These are phyloP conservation scores for Telopea speciosissima DNA, from an alignment of 177 flowering plant species.

Conservation along the genomic window DNA sequence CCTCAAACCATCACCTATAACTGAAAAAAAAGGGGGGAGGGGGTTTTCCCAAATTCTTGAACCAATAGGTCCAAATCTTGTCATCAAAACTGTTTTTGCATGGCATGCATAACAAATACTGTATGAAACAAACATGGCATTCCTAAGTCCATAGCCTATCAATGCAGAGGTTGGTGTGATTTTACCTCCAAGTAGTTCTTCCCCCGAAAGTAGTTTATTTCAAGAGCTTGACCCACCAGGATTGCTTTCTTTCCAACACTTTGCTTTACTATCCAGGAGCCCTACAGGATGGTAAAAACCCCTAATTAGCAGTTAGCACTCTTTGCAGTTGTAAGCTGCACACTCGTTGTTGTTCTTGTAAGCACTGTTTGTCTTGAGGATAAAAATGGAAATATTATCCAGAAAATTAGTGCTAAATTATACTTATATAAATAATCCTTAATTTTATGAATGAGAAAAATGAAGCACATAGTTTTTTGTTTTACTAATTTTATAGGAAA, in stretches of 20 bases:
- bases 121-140: neutral
- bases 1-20: neutral
- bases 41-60: neutral
- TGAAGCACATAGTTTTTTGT: no score
- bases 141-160: neutral
- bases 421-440: no score
- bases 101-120: neutral
- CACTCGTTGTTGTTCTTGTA: no score
- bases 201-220: constrained; percentile 72
- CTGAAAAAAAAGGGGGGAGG: neutral
- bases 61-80: neutral
- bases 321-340: no score
- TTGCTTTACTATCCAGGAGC: constrained; percentile 97
- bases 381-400: no score
- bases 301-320: neutral
- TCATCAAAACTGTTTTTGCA: neutral
- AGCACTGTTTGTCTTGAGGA: no score
- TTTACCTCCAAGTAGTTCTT: constrained; percentile 88
- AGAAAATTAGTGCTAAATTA: no score
- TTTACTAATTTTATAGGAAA: no score
- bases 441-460: no score
- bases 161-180: neutral
- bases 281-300: constrained; percentile 30
- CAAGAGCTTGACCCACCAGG: constrained; percentile 81
- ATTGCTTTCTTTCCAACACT: constrained; percentile 93